Evolutionary conservation across 176 grass and related monocot species (phyloP), one percentile per base, ranked within the genome.

Genomic region (Olyra latifolia): DNA sequence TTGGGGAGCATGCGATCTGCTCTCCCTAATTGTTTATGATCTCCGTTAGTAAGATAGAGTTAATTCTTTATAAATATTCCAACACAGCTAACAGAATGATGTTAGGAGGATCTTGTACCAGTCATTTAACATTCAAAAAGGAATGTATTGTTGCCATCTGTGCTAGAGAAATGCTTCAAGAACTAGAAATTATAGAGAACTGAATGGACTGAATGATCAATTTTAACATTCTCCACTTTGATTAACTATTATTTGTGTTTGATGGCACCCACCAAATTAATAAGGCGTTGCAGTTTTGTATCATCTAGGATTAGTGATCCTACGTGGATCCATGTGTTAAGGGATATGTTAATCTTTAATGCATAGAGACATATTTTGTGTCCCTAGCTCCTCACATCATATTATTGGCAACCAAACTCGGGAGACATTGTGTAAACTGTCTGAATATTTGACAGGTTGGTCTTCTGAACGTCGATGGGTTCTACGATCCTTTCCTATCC

Each of bases 401-500:
- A 15, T 19, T 19, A 40, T 75, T 55, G n/a, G 38, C 15, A 68
- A 77, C 43, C 8, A 12, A 41, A 42, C 15, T 52, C 0, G 11
- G 20, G 15, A 28, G 5, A 14, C 24, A 15, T 44, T 45, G 45
- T 44, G 38, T 77, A 58, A 86, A 20, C n/a, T 7, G 14, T 8
- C 28, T 78, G 46, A 68, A 65, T 43, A 55, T 73, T 81, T 58
- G 60, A 2, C 87, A 98, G 95, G 90, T 98, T 28, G 95, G 95
- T 0, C 86, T 98, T 12, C 77, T 98, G 78, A 98, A 98, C 56
- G 92, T 98, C 19, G 95, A 98, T 11, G 95, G 95, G 0, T 98
- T 93, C 73, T 98, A 98, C 23, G 88, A 98, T 41, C 91, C 90
- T 7, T 71, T 98, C 9, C 87, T 98, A 52, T 87, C 90, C 10